A percentile compares a stretch with the other conserved stretches of the same genome.
Evolutionary conservation across 1,139 yeast genomes (phyloP).

Genomic region (Candida albicans): DNA sequence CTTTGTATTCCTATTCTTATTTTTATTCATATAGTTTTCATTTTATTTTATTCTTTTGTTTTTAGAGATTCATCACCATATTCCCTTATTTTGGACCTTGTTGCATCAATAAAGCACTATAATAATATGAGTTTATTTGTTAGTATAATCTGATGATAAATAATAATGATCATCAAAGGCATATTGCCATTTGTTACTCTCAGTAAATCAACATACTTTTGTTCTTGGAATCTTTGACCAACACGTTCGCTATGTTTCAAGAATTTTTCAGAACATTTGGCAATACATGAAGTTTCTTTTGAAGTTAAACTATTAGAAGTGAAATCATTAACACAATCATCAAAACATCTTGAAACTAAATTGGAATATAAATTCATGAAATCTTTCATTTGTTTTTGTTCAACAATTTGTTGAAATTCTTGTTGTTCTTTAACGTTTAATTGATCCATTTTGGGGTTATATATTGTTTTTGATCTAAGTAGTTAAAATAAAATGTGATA

Average conservation of each 20-base stretch:
- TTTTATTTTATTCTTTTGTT: not conserved
- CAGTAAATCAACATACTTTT: slow-evolving; percentile 48
- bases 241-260: slow-evolving; percentile 97
- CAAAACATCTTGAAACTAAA: slow-evolving; percentile 94
- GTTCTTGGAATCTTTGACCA: slow-evolving; percentile 98
- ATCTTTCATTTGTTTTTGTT: slow-evolving; percentile 98
- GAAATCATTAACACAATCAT: slow-evolving; percentile 96
- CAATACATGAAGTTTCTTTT: slow-evolving; percentile 82
- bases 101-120: slow-evolving; percentile 50
- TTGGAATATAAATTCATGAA: slow-evolving; percentile 95
- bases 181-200: not conserved
- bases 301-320: slow-evolving; percentile 84
- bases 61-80: too few relatives aligned
- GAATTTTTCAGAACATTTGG: slow-evolving; percentile 95
- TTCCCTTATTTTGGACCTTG: slow-evolving; percentile 20
- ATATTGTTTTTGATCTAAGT: not conserved
- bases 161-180: not conserved
- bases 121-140: slow-evolving; percentile 20
- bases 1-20: too few relatives aligned
- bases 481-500: not conserved
- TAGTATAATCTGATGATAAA: slow-evolving; percentile 20
- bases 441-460: slow-evolving; percentile 57
- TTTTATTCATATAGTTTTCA: not conserved
- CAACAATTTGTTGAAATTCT: slow-evolving; percentile 91
- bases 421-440: slow-evolving; percentile 92